phyloP scores from a whole-genome alignment of 2,329 filamentous ascomycete genomes.

The Pestalotiopsis sp. region DNA sequence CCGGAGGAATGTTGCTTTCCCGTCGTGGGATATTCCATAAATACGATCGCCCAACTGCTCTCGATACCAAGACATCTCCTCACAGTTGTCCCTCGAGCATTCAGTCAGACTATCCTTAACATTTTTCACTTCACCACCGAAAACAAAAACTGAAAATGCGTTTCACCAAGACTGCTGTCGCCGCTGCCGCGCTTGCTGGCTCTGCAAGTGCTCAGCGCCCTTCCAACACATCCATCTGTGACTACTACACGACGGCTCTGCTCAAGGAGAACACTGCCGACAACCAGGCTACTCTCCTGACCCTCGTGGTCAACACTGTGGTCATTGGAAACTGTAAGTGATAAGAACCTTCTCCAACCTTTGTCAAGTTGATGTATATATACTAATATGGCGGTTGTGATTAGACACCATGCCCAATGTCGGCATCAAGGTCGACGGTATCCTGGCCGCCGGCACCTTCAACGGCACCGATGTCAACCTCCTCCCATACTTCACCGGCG shows the following conservation, averaged over 20 bases:
- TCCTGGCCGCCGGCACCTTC: constrained; percentile 52
- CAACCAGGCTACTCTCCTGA: constrained; percentile 59
- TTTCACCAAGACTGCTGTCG: constrained; percentile 22
- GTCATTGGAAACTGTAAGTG: constrained; percentile 63
- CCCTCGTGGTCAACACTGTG: constrained; percentile 62
- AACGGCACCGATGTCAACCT: constrained; percentile 57
- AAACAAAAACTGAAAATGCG: constrained; percentile 25
- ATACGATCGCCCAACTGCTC: not conserved
- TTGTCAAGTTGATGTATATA: not conserved
- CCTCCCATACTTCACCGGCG: constrained; percentile 62
- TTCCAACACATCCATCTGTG: constrained; percentile 55
- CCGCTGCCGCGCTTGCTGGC: constrained; percentile 28
- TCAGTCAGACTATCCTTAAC: not conserved
- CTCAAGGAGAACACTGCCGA: constrained; percentile 60
- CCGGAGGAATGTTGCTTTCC: not conserved
- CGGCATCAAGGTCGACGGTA: constrained; percentile 56
- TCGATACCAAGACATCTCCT: not conserved
- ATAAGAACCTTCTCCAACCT: not conserved
- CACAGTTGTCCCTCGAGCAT: not conserved
- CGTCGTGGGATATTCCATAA: not conserved
- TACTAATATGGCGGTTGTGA: not conserved
- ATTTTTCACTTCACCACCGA: not conserved
- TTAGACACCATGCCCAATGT: constrained; percentile 57
- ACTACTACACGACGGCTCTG: constrained; percentile 65
- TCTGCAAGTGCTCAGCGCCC: constrained; percentile 47